These are phyloP conservation scores for Pelargonium fulgidum DNA, from an alignment of 441 rosid species.

Conservation along the genomic window DNA sequence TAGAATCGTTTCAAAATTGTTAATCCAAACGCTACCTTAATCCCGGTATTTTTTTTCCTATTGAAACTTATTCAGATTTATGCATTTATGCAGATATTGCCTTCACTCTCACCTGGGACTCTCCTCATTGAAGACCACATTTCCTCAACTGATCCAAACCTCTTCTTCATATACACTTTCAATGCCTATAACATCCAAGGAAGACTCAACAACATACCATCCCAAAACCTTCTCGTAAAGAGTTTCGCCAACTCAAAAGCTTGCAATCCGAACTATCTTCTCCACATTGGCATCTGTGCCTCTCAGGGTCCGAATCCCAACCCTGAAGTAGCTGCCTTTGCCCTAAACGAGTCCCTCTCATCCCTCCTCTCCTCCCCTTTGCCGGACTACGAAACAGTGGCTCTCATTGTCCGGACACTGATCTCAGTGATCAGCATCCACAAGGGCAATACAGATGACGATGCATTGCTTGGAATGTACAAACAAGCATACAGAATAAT, in stretches of 20 bases:
- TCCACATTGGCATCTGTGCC: slow-evolving; percentile 67
- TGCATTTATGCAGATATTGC: slow-evolving; percentile 44
- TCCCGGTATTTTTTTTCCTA: too few species aligned
- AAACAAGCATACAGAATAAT: slow-evolving; percentile 76
- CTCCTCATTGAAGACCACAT: slow-evolving; percentile 26
- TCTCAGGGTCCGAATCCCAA: slow-evolving; percentile 55
- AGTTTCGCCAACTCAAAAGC: slow-evolving; percentile 62
- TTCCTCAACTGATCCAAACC: slow-evolving; percentile 40
- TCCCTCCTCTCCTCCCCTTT: slow-evolving; percentile 57
- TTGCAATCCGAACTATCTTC: slow-evolving; percentile 59
- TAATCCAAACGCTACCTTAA: too few species aligned
- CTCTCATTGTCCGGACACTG: slow-evolving; percentile 60
- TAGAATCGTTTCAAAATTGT: too few species aligned
- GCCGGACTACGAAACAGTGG: slow-evolving; percentile 58
- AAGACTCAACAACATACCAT: slow-evolving; percentile 43
- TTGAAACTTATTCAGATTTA: not conserved
- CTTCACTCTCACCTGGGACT: slow-evolving; percentile 31
- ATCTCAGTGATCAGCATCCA: slow-evolving; percentile 55
- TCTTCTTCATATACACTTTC: slow-evolving; percentile 62
- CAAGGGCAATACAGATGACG: slow-evolving; percentile 62
- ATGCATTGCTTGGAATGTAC: slow-evolving; percentile 51
- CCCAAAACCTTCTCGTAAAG: slow-evolving; percentile 52
- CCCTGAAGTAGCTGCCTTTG: slow-evolving; percentile 61
- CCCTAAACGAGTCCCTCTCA: slow-evolving; percentile 67
- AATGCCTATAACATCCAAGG: slow-evolving; percentile 60